Base-by-base conservation (phyloP, 352 stramenopile genomes). In the Phytophthora constricta region DNA sequence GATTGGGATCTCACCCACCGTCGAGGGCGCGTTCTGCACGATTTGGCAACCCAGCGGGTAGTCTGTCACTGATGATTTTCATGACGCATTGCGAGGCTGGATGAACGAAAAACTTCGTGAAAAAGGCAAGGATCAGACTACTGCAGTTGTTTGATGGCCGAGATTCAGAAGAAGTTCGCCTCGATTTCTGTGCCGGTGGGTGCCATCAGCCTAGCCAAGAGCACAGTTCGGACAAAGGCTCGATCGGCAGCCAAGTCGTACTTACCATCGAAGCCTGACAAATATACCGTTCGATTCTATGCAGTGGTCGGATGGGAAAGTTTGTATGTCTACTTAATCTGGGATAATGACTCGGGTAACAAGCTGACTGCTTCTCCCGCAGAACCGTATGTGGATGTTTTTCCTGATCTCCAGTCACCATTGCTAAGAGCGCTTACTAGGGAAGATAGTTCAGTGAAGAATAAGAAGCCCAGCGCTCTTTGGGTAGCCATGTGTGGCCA, bases 11-110 rank as follows among this genome's bases (percentile, higher is more conserved):
- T 59, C 25, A 17, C 62, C 62, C 26, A 70, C 28, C 3, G 49
- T 57, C 16, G 52, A 25, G 17, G 70, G 66, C 19, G 65, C 62
- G n/a, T 76, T 39, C 46, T 57, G 39, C 17, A 79, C 55, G 16
- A 70, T 23, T 17, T 66, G 57, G 34, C 70, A 79, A 5, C 70
- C 70, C 17, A 76, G 16, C 20, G 62, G 52, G 31, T 58, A 70
- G 53, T 46, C 53, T 1, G 51, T 46, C 31, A 39, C 31, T 13
- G 7, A 13, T 39, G 31, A 39, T 13, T 39, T 39, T 39, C 31
- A 13, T 13, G 31, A 39, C 31, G 31, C 31, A 39, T 13, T 39
- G 31, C 31, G 7, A n/a, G n/a, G n/a, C n/a, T n/a, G n/a, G n/a
- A n/a, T n/a, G n/a, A n/a, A n/a, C n/a, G n/a, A n/a, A n/a, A 13